These are phyloP conservation scores for Trichosporon faecale DNA, from an alignment of 1,284 basidiomycete species.

Conservation along the genomic window DNA sequence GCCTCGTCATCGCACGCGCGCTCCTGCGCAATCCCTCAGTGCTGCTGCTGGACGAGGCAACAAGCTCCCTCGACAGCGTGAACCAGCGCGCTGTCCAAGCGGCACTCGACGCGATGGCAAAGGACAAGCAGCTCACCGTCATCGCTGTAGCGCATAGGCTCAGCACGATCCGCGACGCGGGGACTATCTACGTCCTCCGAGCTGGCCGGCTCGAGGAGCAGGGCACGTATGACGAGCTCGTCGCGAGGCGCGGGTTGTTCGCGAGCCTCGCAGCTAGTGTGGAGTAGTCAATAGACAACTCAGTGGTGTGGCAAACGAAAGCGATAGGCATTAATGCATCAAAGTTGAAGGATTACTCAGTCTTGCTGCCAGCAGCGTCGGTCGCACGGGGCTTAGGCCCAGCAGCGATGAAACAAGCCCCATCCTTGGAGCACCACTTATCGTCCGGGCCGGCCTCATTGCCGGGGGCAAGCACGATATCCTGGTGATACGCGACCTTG, in stretches of 20 bases:
- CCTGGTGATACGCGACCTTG: background rate
- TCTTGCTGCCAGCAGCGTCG: too few species aligned
- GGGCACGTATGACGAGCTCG: background rate
- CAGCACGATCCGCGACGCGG: slow-evolving; percentile 77
- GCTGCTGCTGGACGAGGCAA: slow-evolving; percentile 56
- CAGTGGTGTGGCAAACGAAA: too few species aligned
- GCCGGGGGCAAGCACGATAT: background rate
- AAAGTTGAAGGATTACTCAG: too few species aligned
- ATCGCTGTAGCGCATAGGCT: slow-evolving; percentile 83
- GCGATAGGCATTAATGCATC: background rate
- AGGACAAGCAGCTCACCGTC: slow-evolving; percentile 72
- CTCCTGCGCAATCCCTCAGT: slow-evolving; percentile 55
- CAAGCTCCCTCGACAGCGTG: slow-evolving; percentile 73
- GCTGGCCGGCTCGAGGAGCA: background rate
- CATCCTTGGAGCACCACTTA: background rate
- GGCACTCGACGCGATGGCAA: slow-evolving; percentile 81
- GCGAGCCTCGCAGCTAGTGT: background rate
- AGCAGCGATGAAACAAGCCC: background rate
- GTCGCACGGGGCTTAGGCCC: too few species aligned
- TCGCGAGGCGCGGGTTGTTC: background rate
- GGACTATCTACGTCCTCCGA: slow-evolving; percentile 72
- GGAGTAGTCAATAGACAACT: background rate
- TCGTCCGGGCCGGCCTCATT: background rate
- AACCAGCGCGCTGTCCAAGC: slow-evolving; percentile 79
- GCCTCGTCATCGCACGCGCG: slow-evolving; percentile 56